These are phyloP conservation scores for Alternaria triticimaculans DNA, from an alignment of 2,329 filamentous ascomycete genomes.

Conservation along the genomic window DNA sequence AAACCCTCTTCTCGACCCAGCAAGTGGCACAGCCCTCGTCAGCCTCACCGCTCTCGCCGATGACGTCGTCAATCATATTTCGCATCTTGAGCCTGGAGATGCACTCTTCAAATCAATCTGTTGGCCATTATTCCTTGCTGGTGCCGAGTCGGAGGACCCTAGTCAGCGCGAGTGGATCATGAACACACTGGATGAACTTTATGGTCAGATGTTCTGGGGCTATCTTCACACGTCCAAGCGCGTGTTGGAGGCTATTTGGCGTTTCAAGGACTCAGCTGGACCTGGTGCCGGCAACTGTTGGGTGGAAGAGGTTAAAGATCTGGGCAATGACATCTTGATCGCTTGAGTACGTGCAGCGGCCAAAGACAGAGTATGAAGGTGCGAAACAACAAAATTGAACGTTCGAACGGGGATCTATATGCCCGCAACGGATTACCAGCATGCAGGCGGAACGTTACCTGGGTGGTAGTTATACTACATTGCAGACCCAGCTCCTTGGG, in stretches of 20 bases:
- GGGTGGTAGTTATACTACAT: not conserved
- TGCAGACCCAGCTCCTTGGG: too few relatives aligned
- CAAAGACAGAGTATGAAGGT: not conserved
- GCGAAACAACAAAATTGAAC: not conserved
- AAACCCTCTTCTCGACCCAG: constrained; percentile 49
- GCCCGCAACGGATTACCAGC: not conserved
- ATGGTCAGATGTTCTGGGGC: constrained; percentile 47
- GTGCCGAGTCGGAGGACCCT: constrained; percentile 60
- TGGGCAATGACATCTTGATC: constrained; percentile 43
- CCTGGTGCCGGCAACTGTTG: constrained; percentile 38
- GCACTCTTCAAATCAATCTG: constrained; percentile 65
- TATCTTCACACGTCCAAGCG: constrained; percentile 46
- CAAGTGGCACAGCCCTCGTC: constrained; percentile 46
- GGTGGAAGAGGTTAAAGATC: constrained; percentile 42
- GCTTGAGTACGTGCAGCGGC: constrained; percentile 24
- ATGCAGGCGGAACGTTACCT: not conserved
- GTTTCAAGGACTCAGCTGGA: constrained; percentile 32
- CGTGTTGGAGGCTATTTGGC: constrained; percentile 46
- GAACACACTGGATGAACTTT: constrained; percentile 50
- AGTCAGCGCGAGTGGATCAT: constrained; percentile 61
- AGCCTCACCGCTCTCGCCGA: constrained; percentile 51
- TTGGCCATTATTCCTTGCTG: constrained; percentile 67
- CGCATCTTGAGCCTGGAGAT: constrained; percentile 56
- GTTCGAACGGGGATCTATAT: not conserved
- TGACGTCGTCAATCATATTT: constrained; percentile 61